phyloP scores from a whole-genome alignment of 306 rosid genomes.

The Inga leiocalycina region DNA sequence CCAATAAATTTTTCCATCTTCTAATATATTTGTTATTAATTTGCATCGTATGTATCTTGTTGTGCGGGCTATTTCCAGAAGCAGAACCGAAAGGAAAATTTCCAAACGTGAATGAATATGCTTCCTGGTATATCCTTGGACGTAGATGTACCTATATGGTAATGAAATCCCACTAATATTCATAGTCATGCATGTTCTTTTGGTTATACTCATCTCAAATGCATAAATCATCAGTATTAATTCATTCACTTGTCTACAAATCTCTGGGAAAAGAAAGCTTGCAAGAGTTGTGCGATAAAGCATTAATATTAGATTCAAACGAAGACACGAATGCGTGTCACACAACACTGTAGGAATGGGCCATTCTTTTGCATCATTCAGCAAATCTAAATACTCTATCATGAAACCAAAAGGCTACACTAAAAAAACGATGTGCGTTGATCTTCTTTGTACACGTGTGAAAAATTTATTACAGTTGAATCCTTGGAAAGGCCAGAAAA shows the following conservation, averaged over 20 bases:
- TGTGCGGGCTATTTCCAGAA: not conserved
- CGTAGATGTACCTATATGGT: too few relatives aligned
- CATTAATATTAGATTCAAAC: not conserved
- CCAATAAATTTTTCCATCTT: too few relatives aligned
- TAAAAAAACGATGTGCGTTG: not conserved
- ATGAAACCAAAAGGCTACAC: not conserved
- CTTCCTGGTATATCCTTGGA: not conserved
- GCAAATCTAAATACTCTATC: not conserved
- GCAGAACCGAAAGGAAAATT: not conserved
- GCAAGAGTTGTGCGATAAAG: not conserved
- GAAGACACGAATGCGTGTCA: not conserved
- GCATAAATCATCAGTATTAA: not conserved
- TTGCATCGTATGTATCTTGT: too few relatives aligned
- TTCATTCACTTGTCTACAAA: not conserved
- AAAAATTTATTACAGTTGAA: not conserved
- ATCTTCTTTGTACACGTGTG: not conserved
- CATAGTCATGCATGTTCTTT: not conserved
- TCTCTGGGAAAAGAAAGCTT: not conserved
- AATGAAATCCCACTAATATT: not conserved
- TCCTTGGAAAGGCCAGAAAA: not conserved
- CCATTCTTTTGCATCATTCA: not conserved
- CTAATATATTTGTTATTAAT: too few relatives aligned
- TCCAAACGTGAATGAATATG: not conserved
- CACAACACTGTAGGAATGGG: not conserved
- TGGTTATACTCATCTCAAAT: not conserved